Evolutionary conservation across 768 basidiomycete genomes (phyloP).

Genomic region (Suillus plorans): DNA sequence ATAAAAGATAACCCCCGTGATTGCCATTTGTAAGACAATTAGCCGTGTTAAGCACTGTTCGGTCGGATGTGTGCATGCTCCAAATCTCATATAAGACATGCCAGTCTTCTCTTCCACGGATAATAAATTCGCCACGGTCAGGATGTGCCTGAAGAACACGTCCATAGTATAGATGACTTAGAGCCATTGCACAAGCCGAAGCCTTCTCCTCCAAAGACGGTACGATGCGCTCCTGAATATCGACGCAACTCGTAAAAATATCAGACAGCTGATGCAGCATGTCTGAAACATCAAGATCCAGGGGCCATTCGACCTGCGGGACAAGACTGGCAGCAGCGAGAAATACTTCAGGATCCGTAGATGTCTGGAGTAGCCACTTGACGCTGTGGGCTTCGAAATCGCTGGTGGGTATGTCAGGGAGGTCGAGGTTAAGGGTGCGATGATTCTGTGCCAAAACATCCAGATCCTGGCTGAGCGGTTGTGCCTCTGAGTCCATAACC

Average conservation of each 20-base stretch:
- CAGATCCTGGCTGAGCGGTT: not conserved
- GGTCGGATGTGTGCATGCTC: not conserved
- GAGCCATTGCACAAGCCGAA: not conserved
- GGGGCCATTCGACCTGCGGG: not conserved
- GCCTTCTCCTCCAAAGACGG: not conserved
- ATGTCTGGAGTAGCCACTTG: slow-evolving; percentile 1
- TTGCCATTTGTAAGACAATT: no score
- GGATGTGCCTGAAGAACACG: not conserved
- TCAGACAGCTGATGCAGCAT: not conserved
- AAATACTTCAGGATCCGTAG: not conserved
- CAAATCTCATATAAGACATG: no score
- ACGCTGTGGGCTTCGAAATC: slow-evolving; percentile 1
- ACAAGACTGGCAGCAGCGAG: not conserved
- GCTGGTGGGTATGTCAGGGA: not conserved
- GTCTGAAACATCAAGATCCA: not conserved
- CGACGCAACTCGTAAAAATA: not conserved
- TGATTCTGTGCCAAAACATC: not conserved
- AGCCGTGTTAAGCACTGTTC: accelerated
- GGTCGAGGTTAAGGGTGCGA: not conserved
- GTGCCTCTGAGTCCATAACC: not conserved
- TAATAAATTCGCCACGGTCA: not conserved
- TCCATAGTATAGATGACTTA: not conserved
- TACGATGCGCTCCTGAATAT: not conserved
- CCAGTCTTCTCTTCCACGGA: not conserved
- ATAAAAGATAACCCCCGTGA: no score